Conservation (phyloP, 2,329 filamentous ascomycete genomes). For the Claviceps sp. region DNA sequence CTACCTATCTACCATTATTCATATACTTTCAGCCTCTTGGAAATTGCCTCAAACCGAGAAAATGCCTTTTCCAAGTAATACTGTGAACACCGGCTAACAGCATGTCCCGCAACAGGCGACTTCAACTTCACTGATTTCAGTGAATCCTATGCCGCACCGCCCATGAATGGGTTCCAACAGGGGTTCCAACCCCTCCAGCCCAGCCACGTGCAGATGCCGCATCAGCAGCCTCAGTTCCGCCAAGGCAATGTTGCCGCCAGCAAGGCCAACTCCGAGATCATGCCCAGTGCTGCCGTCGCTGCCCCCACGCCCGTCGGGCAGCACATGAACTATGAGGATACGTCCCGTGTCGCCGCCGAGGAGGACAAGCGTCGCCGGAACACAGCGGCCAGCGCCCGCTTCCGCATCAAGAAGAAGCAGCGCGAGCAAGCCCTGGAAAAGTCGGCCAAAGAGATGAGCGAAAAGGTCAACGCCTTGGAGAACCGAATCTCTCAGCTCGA, state of each 20-base stretch:
- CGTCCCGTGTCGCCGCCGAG: slow-evolving; percentile 61
- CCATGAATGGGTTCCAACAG: slow-evolving; percentile 27
- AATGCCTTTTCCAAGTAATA: neutral
- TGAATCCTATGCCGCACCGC: slow-evolving; percentile 36
- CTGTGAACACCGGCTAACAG: slow-evolving; percentile 3
- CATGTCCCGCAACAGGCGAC: slow-evolving; percentile 38
- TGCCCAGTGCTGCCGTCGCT: slow-evolving; percentile 15
- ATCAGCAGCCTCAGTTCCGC: slow-evolving; percentile 23
- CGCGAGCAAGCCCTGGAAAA: slow-evolving; percentile 75
- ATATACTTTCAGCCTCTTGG: neutral
- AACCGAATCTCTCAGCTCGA: slow-evolving; percentile 63
- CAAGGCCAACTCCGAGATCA: slow-evolving; percentile 33
- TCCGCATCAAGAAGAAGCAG: slow-evolving; percentile 94
- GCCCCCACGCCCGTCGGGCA: slow-evolving; percentile 15
- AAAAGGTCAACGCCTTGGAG: slow-evolving; percentile 64
- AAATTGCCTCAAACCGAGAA: neutral
- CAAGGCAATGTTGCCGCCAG: slow-evolving; percentile 22
- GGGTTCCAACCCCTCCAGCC: slow-evolving; percentile 41
- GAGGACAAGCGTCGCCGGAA: slow-evolving; percentile 85
- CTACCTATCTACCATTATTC: neutral
- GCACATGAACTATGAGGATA: slow-evolving; percentile 51
- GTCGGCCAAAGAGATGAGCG: slow-evolving; percentile 69
- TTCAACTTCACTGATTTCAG: slow-evolving; percentile 43
- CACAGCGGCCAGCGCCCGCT: slow-evolving; percentile 76
- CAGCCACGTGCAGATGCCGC: slow-evolving; percentile 25